Evolutionary conservation across 2,329 filamentous ascomycete genomes (phyloP).

Genomic region (Mycosphaerella arachidis): DNA sequence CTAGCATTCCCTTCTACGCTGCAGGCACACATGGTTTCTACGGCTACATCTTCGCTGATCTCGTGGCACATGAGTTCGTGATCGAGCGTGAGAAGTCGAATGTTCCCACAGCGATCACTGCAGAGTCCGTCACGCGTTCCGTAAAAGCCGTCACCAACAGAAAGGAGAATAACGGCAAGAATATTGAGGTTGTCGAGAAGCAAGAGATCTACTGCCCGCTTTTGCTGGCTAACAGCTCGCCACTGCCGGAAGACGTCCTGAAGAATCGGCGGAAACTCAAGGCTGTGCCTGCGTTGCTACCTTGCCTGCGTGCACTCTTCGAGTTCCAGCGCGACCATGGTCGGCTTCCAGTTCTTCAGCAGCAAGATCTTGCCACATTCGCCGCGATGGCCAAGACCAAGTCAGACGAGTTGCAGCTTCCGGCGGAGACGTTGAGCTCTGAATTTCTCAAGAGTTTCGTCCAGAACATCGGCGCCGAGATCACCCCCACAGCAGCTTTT

Average conservation of each 20-base stretch:
- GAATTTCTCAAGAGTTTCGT: conserved; percentile 78
- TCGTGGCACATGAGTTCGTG: conserved; percentile 85
- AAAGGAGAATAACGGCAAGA: conserved; percentile 61
- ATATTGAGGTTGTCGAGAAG: conserved; percentile 83
- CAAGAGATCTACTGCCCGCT: conserved; percentile 86
- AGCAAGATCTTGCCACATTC: conserved; percentile 68
- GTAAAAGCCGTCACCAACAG: conserved; percentile 68
- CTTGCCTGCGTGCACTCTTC: conserved; percentile 86
- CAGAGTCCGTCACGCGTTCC: conserved; percentile 73
- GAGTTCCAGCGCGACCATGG: conserved; percentile 59
- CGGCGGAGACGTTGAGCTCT: conserved; percentile 40
- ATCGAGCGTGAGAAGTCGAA: conserved; percentile 83
- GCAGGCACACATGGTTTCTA: conserved; percentile 84
- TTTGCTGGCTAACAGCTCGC: conserved; percentile 75
- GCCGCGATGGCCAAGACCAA: conserved; percentile 72
- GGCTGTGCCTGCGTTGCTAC: conserved; percentile 77
- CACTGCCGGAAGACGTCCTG: conserved; percentile 63
- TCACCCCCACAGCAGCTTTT: conserved; percentile 82
- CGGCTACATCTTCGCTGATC: conserved; percentile 90
- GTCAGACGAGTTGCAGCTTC: conserved; percentile 60
- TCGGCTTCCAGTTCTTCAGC: conserved; percentile 46
- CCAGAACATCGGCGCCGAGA: conserved; percentile 77
- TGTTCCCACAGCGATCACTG: conserved; percentile 51
- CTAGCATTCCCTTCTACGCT: conserved; percentile 79
- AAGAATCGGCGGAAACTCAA: conserved; percentile 63